phyloP scores from a whole-genome alignment of 139 green algal genomes.

The Eudorina sp. region DNA sequence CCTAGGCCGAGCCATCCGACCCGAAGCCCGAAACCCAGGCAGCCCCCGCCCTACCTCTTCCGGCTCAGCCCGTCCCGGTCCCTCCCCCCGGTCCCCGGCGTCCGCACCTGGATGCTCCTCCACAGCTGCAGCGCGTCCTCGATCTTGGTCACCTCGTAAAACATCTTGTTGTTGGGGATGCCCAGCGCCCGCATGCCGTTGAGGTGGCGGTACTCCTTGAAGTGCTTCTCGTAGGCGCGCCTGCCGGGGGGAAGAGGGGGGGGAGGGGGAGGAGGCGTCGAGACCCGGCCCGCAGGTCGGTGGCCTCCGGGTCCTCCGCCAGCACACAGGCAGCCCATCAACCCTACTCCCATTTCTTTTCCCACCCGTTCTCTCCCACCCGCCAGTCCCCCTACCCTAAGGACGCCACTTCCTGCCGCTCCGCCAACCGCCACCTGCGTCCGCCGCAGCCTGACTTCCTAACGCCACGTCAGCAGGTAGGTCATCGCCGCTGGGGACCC shows the following conservation, averaged over 20 bases:
- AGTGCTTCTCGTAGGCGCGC: conserved; percentile 97
- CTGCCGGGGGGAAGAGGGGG: conserved; percentile 48
- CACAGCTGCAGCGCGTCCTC: conserved; percentile 91
- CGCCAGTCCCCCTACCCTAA: no score
- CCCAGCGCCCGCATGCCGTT: conserved; percentile 95
- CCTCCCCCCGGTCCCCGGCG: no score
- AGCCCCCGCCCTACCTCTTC: background rate
- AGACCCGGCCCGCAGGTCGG: no score
- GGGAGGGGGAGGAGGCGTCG: background rate
- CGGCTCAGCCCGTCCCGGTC: background rate
- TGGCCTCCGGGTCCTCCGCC: no score
- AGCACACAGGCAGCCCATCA: no score
- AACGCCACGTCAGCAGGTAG: no score
- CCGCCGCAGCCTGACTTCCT: no score
- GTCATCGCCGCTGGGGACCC: no score
- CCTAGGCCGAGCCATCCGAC: background rate
- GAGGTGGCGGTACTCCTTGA: conserved; percentile 93
- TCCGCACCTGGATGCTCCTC: conserved; percentile 81
- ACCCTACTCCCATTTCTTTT: no score
- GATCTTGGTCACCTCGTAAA: conserved; percentile 93
- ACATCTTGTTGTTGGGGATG: conserved; percentile 97
- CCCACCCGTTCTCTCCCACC: no score
- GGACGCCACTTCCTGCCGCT: no score
- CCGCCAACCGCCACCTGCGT: no score
- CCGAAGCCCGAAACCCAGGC: background rate